phyloP scores from a whole-genome alignment of 2,329 filamentous ascomycete species.

The Trichoderma koningiopsis region DNA sequence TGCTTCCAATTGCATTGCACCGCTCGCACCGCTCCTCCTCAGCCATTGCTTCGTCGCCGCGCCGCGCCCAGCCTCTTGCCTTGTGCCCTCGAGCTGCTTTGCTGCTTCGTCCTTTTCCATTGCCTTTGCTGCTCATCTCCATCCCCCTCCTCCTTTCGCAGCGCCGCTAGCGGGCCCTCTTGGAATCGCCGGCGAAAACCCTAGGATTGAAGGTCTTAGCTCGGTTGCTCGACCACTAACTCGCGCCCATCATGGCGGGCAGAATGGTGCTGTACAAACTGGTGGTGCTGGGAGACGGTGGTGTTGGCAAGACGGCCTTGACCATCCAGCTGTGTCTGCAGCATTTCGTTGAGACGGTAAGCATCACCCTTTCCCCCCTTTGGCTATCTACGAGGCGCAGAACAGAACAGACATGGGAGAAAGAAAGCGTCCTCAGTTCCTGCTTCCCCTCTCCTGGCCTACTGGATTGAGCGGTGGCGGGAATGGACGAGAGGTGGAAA shows the following conservation, averaged over 20 bases:
- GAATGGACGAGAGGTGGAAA: constrained; percentile 21
- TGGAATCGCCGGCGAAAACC: constrained; percentile 18
- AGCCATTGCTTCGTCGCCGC: constrained; percentile 11
- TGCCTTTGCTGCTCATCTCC: background rate
- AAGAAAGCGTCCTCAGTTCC: background rate
- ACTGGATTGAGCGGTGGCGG: constrained; percentile 13
- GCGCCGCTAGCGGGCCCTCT: constrained; percentile 20
- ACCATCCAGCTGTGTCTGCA: constrained; percentile 97
- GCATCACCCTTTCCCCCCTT: constrained; percentile 31
- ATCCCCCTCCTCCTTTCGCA: constrained; percentile 14
- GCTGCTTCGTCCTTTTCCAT: background rate
- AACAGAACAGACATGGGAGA: background rate
- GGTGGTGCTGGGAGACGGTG: constrained; percentile 92
- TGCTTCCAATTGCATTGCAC: constrained; percentile 24
- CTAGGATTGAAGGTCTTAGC: constrained; percentile 24
- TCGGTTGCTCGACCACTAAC: constrained; percentile 31
- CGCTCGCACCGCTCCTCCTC: constrained; percentile 12
- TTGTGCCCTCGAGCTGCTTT: background rate
- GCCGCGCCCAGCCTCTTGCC: background rate
- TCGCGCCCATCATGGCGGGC: constrained; percentile 67
- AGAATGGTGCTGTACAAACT: constrained; percentile 96
- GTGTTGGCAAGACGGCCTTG: constrained; percentile 90
- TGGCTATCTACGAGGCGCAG: background rate
- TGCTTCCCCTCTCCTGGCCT: constrained; percentile 20
- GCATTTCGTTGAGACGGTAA: constrained; percentile 93